Evolutionary conservation across 257 asterid genomes (phyloP).

Genomic region (Plectranthus barbatus): DNA sequence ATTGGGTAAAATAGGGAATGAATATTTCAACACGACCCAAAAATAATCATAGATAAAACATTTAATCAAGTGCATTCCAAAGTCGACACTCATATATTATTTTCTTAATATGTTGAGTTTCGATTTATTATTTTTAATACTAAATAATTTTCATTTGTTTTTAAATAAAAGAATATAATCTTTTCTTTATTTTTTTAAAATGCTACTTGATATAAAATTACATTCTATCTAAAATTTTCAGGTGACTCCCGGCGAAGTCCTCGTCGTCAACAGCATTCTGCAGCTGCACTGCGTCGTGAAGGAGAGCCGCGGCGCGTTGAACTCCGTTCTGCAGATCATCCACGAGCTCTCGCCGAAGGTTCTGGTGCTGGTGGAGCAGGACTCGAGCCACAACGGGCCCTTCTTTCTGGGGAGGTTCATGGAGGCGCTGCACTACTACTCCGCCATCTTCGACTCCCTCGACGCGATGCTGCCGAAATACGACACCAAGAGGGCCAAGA

Average conservation of each 20-base stretch:
- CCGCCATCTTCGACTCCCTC: constrained; percentile 72
- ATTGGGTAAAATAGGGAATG: no score
- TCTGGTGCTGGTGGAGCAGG: constrained; percentile 66
- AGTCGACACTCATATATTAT: no score
- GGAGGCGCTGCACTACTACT: constrained; percentile 74
- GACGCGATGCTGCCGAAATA: constrained; percentile 71
- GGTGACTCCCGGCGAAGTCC: constrained; percentile 39
- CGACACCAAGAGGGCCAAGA: constrained; percentile 65
- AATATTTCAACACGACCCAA: no score
- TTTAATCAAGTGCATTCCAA: no score
- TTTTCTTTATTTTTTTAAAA: no score
- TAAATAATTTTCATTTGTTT: no score
- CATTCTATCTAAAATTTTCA: no score
- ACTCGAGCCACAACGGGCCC: constrained; percentile 83
- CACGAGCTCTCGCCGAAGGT: constrained; percentile 59
- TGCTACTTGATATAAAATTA: no score
- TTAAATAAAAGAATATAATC: no score
- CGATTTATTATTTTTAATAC: no score
- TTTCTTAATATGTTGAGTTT: no score
- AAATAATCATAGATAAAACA: no score
- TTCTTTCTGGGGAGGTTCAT: constrained; percentile 74
- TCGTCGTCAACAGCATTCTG: constrained; percentile 57
- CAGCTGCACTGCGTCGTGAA: constrained; percentile 82
- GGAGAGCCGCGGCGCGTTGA: constrained; percentile 71
- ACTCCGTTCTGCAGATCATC: constrained; percentile 51